A percentile compares a stretch with the other conserved stretches of the same genome.
Conservation (phyloP, 225 moss, liverwort and hornwort genomes). For the Marchantia polymorpha region DNA sequence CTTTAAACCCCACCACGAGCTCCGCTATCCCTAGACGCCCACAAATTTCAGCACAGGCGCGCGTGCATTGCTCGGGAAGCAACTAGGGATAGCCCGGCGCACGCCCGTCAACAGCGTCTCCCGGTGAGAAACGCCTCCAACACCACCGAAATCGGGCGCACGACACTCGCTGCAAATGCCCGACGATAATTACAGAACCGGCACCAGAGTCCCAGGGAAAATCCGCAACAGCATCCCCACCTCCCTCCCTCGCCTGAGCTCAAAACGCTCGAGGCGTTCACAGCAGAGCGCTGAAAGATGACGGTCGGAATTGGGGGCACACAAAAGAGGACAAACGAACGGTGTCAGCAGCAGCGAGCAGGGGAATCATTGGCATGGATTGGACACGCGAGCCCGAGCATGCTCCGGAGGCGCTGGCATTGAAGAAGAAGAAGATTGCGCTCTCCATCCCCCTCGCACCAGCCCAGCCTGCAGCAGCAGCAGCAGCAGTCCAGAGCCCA, state of each 20-base stretch:
- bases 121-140: background rate
- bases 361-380: background rate
- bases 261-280: background rate
- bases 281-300: too few relatives aligned
- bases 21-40: background rate
- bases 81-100: slow-evolving; percentile 1
- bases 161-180: background rate
- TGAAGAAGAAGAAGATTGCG: background rate
- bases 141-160: background rate
- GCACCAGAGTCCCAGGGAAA: too few relatives aligned
- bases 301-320: background rate
- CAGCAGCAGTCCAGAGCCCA: background rate
- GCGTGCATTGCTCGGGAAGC: background rate
- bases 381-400: background rate
- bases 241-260: background rate
- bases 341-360: background rate
- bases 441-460: slow-evolving; percentile 5
- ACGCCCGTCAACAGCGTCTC: background rate
- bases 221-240: too few relatives aligned
- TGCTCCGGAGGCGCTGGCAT: background rate
- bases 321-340: background rate
- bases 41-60: background rate
- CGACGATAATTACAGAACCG: background rate
- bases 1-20: background rate
- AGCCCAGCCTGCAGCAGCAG: background rate